Conservation (phyloP, 2,329 filamentous ascomycete species). For the Fusarium sp. region DNA sequence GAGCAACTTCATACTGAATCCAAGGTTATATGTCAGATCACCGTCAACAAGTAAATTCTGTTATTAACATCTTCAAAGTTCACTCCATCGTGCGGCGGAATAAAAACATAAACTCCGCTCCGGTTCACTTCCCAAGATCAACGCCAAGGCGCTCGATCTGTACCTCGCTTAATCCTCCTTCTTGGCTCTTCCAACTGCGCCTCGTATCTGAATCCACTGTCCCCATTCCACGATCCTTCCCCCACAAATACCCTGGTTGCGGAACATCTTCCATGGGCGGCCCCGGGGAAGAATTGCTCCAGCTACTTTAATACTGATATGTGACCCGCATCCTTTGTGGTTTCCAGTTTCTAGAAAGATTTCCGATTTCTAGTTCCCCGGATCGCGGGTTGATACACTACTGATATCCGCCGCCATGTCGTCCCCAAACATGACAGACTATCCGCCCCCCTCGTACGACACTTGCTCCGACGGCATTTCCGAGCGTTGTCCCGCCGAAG, state of each 20-base stretch:
- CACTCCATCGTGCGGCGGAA: too few relatives aligned
- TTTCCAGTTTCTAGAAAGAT: background rate
- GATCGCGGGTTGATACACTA: constrained; percentile 8
- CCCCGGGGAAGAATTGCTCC: background rate
- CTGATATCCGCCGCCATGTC: constrained; percentile 14
- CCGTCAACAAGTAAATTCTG: too few relatives aligned
- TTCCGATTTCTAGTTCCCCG: background rate
- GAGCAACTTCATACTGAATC: too few relatives aligned
- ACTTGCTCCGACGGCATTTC: constrained; percentile 33
- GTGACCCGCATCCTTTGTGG: background rate
- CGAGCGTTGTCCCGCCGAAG: constrained; percentile 41
- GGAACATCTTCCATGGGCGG: constrained; percentile 5
- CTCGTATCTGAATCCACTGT: constrained; percentile 13
- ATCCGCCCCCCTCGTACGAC: constrained; percentile 29
- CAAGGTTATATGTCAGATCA: too few relatives aligned
- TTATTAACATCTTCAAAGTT: too few relatives aligned
- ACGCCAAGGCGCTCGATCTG: constrained; percentile 26
- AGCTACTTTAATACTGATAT: background rate
- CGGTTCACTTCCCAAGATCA: background rate
- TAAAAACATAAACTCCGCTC: background rate
- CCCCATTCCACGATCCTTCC: constrained; percentile 4
- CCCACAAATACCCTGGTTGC: constrained; percentile 3
- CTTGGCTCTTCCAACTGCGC: constrained; percentile 31
- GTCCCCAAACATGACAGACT: constrained; percentile 14
- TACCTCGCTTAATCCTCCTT: constrained; percentile 22